Base-by-base conservation (phyloP, 202 grass and related monocot genomes). In the Panicum hallii region DNA sequence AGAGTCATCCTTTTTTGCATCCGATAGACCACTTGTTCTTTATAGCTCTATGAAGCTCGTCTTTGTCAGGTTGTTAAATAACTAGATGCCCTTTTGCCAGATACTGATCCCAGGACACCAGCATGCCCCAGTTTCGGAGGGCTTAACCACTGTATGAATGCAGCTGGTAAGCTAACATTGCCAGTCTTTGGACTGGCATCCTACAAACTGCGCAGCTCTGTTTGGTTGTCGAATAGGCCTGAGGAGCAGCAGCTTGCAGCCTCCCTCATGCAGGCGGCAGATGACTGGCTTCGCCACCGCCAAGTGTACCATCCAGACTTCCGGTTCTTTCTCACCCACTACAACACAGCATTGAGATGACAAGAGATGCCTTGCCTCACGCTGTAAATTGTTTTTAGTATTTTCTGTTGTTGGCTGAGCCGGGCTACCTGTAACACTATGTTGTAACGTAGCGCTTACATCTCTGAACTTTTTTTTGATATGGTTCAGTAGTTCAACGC, bases 241-340 rank as follows among this genome's bases (percentile, higher is more conserved):
- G 53, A 84, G 15, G 92, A 90, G 70, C 56, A 55, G 73, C 79
- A 87, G 72, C 78, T 56, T 79, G 84, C 81, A 70, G 89, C 79
- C 65, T 75, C 32, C 2, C 79, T 97, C 19, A 86, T 88, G 82
- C 78, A 93, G 76, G 77, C 9, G 6, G 90, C 94, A 0, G 85
- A 91, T 28, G 81, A 84, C 41, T 97, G 94, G 94, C 81, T 97
- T 63, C 87, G 79, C 14, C 72, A 6, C 20, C 79, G 64, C 5
- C 83, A 89, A 57, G 92, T 92, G 40, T 82, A 92, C n/a, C 94
- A 97, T 82, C 94, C 90, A 22, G 94, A 97, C 38, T 97, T 89
- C 70, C 73, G 61, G 8, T 97, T 97, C 78, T 97, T 97, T 72
- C 43, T 88, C 61, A 81, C 69, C 32, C 90, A 92, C 72, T 86